Percentiles rank a stretch among this genome's conserved stretches.
Conservation (phyloP, 1,139 yeast genomes). For the Blastobotrys proliferans region DNA sequence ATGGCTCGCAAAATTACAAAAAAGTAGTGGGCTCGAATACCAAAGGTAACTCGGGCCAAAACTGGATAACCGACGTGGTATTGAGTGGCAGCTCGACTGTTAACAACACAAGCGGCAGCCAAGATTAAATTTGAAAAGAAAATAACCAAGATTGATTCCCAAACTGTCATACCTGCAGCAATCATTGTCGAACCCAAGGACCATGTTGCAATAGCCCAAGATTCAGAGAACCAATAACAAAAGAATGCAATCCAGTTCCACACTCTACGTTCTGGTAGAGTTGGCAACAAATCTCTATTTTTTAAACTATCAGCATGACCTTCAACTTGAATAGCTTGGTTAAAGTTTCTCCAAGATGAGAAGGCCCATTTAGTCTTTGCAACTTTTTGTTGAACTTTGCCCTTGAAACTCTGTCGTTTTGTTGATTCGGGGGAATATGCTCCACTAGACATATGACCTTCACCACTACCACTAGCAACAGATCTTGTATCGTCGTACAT, state of each 20-base stretch:
- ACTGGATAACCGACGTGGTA: constrained; percentile 25
- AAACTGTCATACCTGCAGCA: constrained; percentile 16
- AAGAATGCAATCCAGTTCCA: constrained; percentile 19
- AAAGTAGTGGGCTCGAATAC: constrained; percentile 25
- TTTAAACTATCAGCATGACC: constrained; percentile 15
- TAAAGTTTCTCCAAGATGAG: constrained; percentile 15
- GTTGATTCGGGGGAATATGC: too few relatives aligned
- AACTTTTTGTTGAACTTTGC: neutral
- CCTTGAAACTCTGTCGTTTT: neutral
- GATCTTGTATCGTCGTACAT: too few relatives aligned
- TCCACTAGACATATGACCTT: too few relatives aligned
- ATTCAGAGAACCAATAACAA: constrained; percentile 21
- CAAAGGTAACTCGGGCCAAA: constrained; percentile 21
- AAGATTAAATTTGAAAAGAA: constrained; percentile 20
- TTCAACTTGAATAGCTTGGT: constrained; percentile 13
- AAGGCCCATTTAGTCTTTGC: constrained; percentile 7
- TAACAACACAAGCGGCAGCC: constrained; percentile 19
- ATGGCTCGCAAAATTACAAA: constrained; percentile 27
- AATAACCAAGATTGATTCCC: constrained; percentile 15
- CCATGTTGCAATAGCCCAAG: constrained; percentile 23
- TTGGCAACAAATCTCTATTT: constrained; percentile 20
- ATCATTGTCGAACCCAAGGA: constrained; percentile 19
- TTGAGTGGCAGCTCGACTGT: constrained; percentile 22
- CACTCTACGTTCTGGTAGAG: constrained; percentile 17
- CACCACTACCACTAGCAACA: too few relatives aligned